Evolutionary conservation across 2,329 filamentous ascomycete species (phyloP), one percentile per base, ranked within the genome.

Genomic region (Diplodia intermedia): DNA sequence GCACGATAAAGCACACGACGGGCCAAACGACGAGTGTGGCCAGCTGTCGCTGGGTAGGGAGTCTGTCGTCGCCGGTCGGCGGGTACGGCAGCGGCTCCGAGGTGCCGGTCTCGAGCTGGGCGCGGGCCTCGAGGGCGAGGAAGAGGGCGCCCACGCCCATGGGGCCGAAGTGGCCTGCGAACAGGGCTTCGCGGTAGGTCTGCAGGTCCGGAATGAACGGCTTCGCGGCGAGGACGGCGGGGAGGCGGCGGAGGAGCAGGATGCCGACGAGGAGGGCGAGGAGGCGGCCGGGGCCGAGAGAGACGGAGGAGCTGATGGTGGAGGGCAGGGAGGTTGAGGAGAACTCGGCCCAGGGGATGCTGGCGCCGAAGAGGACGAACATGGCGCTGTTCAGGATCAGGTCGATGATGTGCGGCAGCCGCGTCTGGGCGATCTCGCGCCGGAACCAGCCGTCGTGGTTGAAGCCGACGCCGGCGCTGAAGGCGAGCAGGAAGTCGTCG

Each of bases 141-240:
- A 87, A 87, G 7, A 87, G 74, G 0, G 83, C 85, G 2, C 85
- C 85, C 1, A 87, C 80, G 20, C 86, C 86, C 81, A 87, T 87
- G 9, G 85, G 85, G 0, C 85, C 85, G 68, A 88, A 87, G 72
- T 87, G 85, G 0, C 85, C 85, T 53, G 80, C 81, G 73, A 87
- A 87, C 0, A 87, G 73, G 0, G 85, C 85, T 73, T 87, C 86
- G 6, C 80, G 79, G 26, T 81, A 81, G 0, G 84, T 86, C 8
- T 78, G 74, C 55, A 87, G 79, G 63, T 84, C 81, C 0, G 83
- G 84, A 12, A 86, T 78, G 69, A 82, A 77, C 14, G 78, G 79
- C 73, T 85, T 84, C 4, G 83, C 71, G 0, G 79, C 76, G 38
- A 85, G 75, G 2, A 87, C 81, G 55, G 85, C 76, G 1, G 86